phyloP scores from a whole-genome alignment of 2,329 filamentous ascomycete genomes.

The Ceratocystiopsis brevicomis region DNA sequence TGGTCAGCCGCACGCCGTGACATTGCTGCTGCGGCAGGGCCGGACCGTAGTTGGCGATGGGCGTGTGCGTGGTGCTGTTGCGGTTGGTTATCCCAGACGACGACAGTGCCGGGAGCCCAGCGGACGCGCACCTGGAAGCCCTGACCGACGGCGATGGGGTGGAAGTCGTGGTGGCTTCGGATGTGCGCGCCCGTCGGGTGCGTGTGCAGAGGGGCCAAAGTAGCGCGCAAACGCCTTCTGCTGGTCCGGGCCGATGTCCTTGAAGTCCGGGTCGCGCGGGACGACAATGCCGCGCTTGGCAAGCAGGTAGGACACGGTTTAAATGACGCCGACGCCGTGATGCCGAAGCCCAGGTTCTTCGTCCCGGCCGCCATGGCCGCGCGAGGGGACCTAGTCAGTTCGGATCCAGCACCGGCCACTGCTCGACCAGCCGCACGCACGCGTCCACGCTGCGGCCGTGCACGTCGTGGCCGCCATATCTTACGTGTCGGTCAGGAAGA shows the following conservation, averaged over 20 bases:
- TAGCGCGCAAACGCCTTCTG: conserved; percentile 21
- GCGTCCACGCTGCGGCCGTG: conserved; percentile 40
- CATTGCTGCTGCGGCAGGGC: conserved; percentile 20
- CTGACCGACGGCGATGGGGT: conserved; percentile 32
- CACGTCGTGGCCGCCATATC: conserved; percentile 43
- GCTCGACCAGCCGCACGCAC: conserved; percentile 40
- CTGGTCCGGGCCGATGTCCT: conserved; percentile 19
- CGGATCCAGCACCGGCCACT: conserved; percentile 47
- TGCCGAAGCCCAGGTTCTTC: conserved; percentile 8
- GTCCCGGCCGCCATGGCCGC: conserved; percentile 9
- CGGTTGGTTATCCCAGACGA: conserved; percentile 53
- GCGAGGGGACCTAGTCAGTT: conserved; percentile 23
- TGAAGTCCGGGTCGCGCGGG: conserved; percentile 18
- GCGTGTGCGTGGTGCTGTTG: conserved; percentile 26
- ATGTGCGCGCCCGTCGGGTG: conserved; percentile 8
- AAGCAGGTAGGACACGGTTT: conserved; percentile 6
- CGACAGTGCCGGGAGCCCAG: conserved; percentile 46
- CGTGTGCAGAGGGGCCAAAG: conserved; percentile 21
- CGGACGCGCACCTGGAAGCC: conserved; percentile 51
- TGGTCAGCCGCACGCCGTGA: conserved; percentile 23
- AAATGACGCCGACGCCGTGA: conserved; percentile 6
- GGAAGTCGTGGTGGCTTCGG: conserved; percentile 20
- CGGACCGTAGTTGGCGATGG: conserved; percentile 25
- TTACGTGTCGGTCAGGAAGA: conserved; percentile 39
- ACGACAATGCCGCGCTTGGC: conserved; percentile 18